These are phyloP conservation scores for Alliaria petiolata DNA, from an alignment of 345 rosid genomes.

Conservation along the genomic window DNA sequence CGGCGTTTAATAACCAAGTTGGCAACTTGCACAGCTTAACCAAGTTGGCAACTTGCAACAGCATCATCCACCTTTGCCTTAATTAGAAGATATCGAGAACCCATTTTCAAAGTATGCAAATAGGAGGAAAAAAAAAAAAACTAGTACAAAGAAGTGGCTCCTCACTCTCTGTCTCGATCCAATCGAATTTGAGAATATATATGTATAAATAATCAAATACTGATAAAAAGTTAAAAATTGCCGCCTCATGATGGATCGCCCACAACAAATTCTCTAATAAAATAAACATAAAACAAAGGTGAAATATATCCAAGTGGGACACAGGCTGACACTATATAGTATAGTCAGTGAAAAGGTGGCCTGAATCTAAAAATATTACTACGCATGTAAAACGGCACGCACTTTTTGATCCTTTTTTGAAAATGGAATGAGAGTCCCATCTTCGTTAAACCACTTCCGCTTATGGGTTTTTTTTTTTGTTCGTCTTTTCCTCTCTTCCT, in stretches of 20 bases:
- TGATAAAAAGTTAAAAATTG: background rate
- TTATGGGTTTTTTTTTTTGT: background rate
- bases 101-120: background rate
- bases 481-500: background rate
- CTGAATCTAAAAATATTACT: background rate
- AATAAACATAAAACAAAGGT: background rate
- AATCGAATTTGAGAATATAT: background rate
- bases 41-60: slow-evolving; percentile 19
- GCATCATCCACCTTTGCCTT: slow-evolving; percentile 23
- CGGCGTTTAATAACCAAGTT: slow-evolving; percentile 27
- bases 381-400: slow-evolving; percentile 18
- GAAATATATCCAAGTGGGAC: slow-evolving; percentile 15
- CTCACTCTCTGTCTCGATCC: slow-evolving; percentile 2
- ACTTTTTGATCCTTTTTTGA: slow-evolving; percentile 6
- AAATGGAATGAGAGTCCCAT: slow-evolving; percentile 6
- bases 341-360: background rate
- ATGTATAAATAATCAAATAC: background rate
- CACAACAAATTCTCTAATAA: slow-evolving; percentile 2
- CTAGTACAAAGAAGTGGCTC: background rate
- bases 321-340: background rate
- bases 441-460: background rate
- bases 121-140: background rate
- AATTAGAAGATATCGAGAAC: slow-evolving; percentile 4
- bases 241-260: slow-evolving; percentile 4
- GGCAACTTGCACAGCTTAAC: slow-evolving; percentile 23